Base-by-base conservation (phyloP, 306 rosid genomes). In the Cicer arietinum region DNA sequence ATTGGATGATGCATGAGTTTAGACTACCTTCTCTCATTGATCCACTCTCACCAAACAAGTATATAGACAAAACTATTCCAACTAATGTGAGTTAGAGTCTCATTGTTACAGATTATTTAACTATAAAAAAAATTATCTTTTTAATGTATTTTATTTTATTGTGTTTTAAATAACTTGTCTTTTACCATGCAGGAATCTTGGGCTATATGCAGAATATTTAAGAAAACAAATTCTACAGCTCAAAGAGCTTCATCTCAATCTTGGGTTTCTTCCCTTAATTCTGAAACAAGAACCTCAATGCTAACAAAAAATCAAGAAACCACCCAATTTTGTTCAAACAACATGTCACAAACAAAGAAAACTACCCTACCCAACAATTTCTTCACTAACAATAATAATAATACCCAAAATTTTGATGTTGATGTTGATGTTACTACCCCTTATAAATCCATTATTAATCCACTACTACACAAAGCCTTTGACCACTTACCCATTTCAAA, bases 1-100 rank as follows among this genome's bases (percentile, higher is more conserved):
- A 91, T 30, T 93, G 98, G 98, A 93, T 93, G 97, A 93, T 93
- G 96, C 98, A 93, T 67, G 98, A 93, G 92, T 93, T 91, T 65
- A 88, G 98, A 8, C 67, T 91, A 14, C 97, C 97, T 71, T 89
- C 96, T 73, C 85, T 91, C 59, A 59, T 78, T 0, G 91, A 91
- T 45, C 43, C 87, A 10, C 71, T 86, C 2, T 75, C 89, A 10
- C 67, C 85, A 6, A 91, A 83, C 74, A 81, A 86, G 84, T 85
- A 73, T 75, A 17, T 80, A 20, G 94, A 89, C 62, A 91, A 85
- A 59, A 83, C 25, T 82, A 85, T 89, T 69, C 90, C 91, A 0
- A 88, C 87, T 52, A 87, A 91, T 75, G 97, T 89, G 80, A 85
- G 64, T 25, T 25, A 25, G 4, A 25, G 4, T 25, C 35, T 25